These are phyloP conservation scores for Malus sylvestris DNA, from an alignment of 306 rosid species.

Conservation along the genomic window DNA sequence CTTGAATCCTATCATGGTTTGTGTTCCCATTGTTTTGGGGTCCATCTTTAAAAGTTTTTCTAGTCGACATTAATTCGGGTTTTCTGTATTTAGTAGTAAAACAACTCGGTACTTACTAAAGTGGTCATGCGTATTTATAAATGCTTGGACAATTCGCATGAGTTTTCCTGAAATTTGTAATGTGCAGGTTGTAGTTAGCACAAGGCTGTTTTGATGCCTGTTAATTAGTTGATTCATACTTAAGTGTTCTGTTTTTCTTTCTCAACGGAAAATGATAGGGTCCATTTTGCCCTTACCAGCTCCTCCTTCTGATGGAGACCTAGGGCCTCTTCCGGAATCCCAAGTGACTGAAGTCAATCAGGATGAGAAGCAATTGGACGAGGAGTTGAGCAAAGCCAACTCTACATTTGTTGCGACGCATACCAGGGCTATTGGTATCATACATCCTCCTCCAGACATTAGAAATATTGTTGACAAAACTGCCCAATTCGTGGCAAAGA, in stretches of 20 bases:
- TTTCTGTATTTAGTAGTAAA: neutral
- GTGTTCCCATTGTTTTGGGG: too few species aligned
- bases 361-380: slow-evolving; percentile 23
- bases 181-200: neutral
- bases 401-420: slow-evolving; percentile 66
- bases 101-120: neutral
- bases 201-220: neutral
- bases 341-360: slow-evolving; percentile 35
- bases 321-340: slow-evolving; percentile 51
- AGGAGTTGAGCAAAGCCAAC: slow-evolving; percentile 37
- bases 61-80: neutral
- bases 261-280: neutral
- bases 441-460: slow-evolving; percentile 86
- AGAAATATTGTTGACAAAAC: slow-evolving; percentile 91
- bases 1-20: neutral
- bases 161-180: neutral
- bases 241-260: neutral
- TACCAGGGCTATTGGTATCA: slow-evolving; percentile 87
- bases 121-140: neutral
- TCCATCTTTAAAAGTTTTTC: neutral
- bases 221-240: neutral
- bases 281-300: slow-evolving; percentile 87
- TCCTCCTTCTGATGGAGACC: slow-evolving; percentile 69
- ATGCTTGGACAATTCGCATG: neutral
- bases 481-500: slow-evolving; percentile 77